A percentile compares a stretch with the other conserved stretches of the same genome.
phyloP scores from a whole-genome alignment of 208 protist genomes.

The Wallacemonas sp. region DNA sequence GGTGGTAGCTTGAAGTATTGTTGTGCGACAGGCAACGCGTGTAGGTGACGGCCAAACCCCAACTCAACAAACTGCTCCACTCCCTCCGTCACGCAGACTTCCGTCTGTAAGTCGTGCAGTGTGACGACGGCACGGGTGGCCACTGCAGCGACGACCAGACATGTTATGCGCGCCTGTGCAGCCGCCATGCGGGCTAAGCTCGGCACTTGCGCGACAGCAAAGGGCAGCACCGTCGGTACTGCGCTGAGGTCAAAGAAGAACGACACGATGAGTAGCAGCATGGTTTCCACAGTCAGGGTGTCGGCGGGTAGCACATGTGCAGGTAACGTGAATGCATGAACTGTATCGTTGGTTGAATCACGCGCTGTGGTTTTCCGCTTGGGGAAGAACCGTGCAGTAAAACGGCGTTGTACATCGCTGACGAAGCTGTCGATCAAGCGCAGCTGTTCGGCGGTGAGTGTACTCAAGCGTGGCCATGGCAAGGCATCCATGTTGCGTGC shows the following conservation, averaged over 20 bases:
- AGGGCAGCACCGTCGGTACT: conserved; percentile 44
- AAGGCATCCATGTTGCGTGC: neutral
- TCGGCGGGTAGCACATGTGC: neutral
- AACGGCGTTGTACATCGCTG: conserved; percentile 11
- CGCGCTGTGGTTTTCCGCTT: no score
- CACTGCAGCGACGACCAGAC: conserved; percentile 47
- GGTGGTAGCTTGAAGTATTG: conserved; percentile 45
- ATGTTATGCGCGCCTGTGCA: conserved; percentile 51
- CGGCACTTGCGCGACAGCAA: conserved; percentile 54
- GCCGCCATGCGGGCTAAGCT: conserved; percentile 39
- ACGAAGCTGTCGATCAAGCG: conserved; percentile 24
- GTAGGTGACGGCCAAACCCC: conserved; percentile 51
- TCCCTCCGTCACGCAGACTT: conserved; percentile 48
- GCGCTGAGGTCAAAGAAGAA: neutral
- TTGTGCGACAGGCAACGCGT: conserved; percentile 64
- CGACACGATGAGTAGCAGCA: conserved; percentile 8
- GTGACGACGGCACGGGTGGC: conserved; percentile 74
- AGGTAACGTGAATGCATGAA: neutral
- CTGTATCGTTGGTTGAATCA: neutral
- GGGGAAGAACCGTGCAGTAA: neutral
- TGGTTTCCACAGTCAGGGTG: conserved; percentile 23
- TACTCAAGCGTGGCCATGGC: neutral
- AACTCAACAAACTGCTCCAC: conserved; percentile 58
- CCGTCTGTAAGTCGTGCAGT: conserved; percentile 73
- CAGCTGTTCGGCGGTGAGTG: neutral